Evolutionary conservation across 495 filamentous ascomycete species (phyloP), one percentile per base, ranked within the genome.

Genomic region (Aspergillus kassunensis): DNA sequence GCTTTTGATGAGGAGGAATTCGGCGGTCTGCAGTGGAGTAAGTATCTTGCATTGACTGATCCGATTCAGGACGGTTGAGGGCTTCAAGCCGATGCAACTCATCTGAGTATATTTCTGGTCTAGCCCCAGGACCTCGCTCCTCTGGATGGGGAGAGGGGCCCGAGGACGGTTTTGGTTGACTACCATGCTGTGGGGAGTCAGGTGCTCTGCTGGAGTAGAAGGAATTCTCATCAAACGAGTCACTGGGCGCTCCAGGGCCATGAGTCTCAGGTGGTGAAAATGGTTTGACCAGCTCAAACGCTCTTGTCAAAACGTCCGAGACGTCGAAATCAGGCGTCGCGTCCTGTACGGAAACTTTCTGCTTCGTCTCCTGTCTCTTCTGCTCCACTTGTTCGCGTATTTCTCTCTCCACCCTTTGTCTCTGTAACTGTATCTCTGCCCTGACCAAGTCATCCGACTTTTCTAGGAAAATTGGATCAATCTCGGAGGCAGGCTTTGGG

Each of bases 151-250:
- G 50, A 41, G 59, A 58, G 45, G 55, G 51, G 24, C 42, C 61
- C n/a, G 69, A 60, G 36, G 71, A 70, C 34, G 56, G 54, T 37
- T 59, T 64, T 36, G 51, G 64, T 13, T 62, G 67, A 4, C 61
- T 60, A 46, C 62, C 69, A 13, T 53, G 54, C 27, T 63, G 65
- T 12, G 66, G 72, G 35, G 78, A 80, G 51, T 77, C 75, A 62
- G 78, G 75, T 47, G 77, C 74, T 71, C 83, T 85, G 75, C 90
- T 95, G 40, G 90, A 95, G 72, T 97, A 96, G 68, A 93, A 92
- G n/a, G 89, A 91, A 57, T 93, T 91, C 61, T 92, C 86, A 69
- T 96, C 90, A 69, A 90, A 87, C 10, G 89, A 91, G 61, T 91
- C 89, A 76, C 78, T 85, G 54, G 79, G 72, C 54, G 79, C 76